Conservation (phyloP, 148 eudicot species). For the Vaccinium vitisidaea region DNA sequence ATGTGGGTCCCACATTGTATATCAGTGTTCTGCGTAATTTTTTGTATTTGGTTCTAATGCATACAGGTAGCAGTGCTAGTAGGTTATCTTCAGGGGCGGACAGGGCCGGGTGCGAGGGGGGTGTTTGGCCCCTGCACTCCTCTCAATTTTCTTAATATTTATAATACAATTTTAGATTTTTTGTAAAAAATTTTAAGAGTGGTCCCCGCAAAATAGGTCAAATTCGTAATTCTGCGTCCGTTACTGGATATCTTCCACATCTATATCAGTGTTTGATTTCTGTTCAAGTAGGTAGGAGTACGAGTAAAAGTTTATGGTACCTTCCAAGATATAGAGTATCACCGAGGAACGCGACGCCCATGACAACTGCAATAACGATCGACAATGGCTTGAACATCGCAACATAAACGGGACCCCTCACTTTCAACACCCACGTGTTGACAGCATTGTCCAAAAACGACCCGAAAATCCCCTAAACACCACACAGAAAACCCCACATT, state of each 20-base stretch:
- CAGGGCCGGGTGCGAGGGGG: too few relatives aligned
- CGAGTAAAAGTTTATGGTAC: slow-evolving; percentile 28
- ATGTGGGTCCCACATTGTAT: not conserved
- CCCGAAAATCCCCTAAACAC: slow-evolving; percentile 41
- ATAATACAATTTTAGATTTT: too few relatives aligned
- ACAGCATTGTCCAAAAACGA: slow-evolving; percentile 36
- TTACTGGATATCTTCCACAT: too few relatives aligned
- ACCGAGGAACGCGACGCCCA: slow-evolving; percentile 71
- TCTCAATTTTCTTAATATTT: too few relatives aligned
- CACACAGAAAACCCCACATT: not conserved
- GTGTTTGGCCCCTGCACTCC: too few relatives aligned
- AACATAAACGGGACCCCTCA: slow-evolving; percentile 74
- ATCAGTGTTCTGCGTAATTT: too few relatives aligned
- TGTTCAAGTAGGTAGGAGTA: not conserved
- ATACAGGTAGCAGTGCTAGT: not conserved
- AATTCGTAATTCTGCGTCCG: too few relatives aligned
- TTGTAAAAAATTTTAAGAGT: too few relatives aligned
- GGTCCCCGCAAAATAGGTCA: too few relatives aligned
- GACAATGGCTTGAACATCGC: slow-evolving; percentile 80
- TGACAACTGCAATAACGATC: slow-evolving; percentile 64
- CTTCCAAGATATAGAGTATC: slow-evolving; percentile 73
- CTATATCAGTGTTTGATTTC: not conserved
- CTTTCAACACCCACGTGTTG: slow-evolving; percentile 53
- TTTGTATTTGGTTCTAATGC: not conserved
- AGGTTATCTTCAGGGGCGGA: too few relatives aligned